phyloP scores from a whole-genome alignment of 2,329 filamentous ascomycete genomes.

The Cladosporium sp. region DNA sequence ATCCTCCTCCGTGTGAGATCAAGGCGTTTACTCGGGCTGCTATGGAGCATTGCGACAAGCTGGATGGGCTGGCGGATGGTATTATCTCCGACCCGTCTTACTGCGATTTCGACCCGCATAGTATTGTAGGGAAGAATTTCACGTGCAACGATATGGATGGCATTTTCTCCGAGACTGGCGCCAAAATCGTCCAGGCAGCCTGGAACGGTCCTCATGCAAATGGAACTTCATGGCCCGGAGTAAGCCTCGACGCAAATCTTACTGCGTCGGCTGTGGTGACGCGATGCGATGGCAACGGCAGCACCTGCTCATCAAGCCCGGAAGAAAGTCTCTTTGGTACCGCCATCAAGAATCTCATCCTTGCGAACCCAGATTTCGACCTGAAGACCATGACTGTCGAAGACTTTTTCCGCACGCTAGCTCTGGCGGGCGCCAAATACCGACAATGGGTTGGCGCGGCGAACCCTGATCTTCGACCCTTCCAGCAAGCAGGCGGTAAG shows the following conservation, averaged over 20 bases:
- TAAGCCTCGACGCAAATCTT: not conserved
- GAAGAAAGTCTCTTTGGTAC: constrained; percentile 15
- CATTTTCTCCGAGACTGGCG: constrained; percentile 27
- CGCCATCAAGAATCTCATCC: not conserved
- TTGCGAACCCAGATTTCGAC: not conserved
- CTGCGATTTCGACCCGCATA: constrained; percentile 30
- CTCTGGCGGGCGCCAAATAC: constrained; percentile 25
- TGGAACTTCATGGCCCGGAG: constrained; percentile 11
- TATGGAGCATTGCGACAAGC: constrained; percentile 32
- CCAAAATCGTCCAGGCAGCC: constrained; percentile 27
- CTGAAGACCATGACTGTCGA: constrained; percentile 28
- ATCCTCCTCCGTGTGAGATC: constrained; percentile 32
- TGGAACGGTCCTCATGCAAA: constrained; percentile 29
- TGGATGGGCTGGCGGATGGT: constrained; percentile 36
- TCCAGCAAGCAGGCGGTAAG: constrained; percentile 36
- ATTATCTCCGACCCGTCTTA: constrained; percentile 26
- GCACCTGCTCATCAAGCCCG: not conserved
- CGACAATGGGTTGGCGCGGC: constrained; percentile 31
- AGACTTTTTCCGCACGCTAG: constrained; percentile 20
- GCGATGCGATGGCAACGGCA: not conserved
- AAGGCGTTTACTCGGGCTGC: constrained; percentile 33
- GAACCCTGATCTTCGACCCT: constrained; percentile 35
- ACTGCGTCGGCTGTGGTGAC: constrained; percentile 27
- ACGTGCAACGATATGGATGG: constrained; percentile 20
- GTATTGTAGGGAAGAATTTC: constrained; percentile 26